Evolutionary conservation across 768 basidiomycete genomes (phyloP).

Genomic region (Boletus coccyginus): DNA sequence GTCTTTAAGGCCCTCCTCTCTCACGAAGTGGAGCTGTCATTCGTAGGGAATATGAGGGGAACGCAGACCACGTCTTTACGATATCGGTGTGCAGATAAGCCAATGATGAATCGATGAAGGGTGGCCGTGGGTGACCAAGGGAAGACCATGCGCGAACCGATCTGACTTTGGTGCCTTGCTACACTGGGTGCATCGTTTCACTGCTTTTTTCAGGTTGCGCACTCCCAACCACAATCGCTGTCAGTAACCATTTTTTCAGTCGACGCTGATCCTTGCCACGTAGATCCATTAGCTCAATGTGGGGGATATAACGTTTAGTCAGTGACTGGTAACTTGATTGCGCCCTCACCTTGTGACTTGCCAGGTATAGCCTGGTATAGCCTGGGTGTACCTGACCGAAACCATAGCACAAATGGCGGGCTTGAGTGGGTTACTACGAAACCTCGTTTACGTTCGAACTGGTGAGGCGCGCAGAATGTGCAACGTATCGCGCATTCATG

Average conservation of each 20-base stretch:
- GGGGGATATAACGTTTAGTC: conserved; percentile 23
- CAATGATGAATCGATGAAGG: neutral
- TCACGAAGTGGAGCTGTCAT: conserved; percentile 8
- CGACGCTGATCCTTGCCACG: conserved; percentile 13
- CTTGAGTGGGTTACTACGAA: neutral
- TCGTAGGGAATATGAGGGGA: conserved; percentile 1
- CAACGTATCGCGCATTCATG: neutral
- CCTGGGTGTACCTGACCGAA: conserved; percentile 8
- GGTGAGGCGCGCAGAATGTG: neutral
- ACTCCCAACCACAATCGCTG: neutral
- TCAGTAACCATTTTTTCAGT: neutral
- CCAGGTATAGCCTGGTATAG: neutral
- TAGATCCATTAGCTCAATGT: conserved; percentile 22
- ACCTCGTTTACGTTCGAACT: neutral
- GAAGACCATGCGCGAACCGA: conserved; percentile 4
- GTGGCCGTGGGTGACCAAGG: conserved; percentile 7
- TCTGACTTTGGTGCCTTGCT: conserved; percentile 4
- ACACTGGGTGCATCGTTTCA: neutral
- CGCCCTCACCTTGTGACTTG: conserved; percentile 16
- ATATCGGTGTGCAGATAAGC: conserved; percentile 6
- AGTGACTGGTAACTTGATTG: conserved; percentile 12
- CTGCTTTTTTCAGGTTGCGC: neutral
- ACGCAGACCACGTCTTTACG: conserved; percentile 3
- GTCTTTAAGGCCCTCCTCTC: conserved; percentile 5
- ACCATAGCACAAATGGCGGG: neutral